A percentile compares a stretch with the other conserved stretches of the same genome.
Evolutionary conservation across 805 yeast genomes (phyloP).

Genomic region (Kregervanrija delftensis): DNA sequence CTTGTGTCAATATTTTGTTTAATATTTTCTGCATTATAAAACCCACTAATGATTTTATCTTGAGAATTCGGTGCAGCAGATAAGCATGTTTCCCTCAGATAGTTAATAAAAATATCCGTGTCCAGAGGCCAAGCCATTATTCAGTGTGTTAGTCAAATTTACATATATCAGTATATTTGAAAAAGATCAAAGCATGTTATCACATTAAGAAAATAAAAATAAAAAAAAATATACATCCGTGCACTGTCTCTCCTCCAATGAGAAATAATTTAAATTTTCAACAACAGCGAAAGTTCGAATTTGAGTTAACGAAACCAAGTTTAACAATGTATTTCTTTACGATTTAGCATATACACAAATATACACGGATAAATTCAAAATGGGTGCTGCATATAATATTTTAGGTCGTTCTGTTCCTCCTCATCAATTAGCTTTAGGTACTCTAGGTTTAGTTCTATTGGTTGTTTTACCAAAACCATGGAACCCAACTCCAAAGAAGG

Average conservation of each 20-base stretch:
- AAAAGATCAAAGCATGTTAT: too few relatives aligned
- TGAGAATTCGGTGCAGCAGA: constrained; percentile 3
- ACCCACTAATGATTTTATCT: background rate
- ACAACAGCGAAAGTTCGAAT: too few relatives aligned
- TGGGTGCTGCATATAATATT: constrained; percentile 83
- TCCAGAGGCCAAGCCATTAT: constrained; percentile 15
- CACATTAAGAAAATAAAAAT: too few relatives aligned
- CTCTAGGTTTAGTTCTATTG: constrained; percentile 62
- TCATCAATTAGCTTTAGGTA: constrained; percentile 79
- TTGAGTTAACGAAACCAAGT: too few relatives aligned
- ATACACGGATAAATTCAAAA: constrained; percentile 18
- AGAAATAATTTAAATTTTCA: too few relatives aligned
- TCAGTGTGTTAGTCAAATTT: too few relatives aligned
- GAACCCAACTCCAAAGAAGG: constrained; percentile 49
- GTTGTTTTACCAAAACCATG: constrained; percentile 70
- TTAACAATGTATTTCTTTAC: too few relatives aligned
- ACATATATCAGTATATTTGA: too few relatives aligned
- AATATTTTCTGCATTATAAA: constrained; percentile 1
- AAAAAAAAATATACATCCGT: too few relatives aligned
- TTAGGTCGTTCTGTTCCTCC: constrained; percentile 81
- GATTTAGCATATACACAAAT: too few relatives aligned
- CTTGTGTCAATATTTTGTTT: background rate
- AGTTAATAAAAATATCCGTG: constrained; percentile 10
- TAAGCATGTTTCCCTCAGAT: constrained; percentile 10
- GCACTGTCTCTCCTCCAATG: too few relatives aligned